phyloP scores from a whole-genome alignment of 2,329 filamentous ascomycete species.

The Mollisia scopiformis region DNA sequence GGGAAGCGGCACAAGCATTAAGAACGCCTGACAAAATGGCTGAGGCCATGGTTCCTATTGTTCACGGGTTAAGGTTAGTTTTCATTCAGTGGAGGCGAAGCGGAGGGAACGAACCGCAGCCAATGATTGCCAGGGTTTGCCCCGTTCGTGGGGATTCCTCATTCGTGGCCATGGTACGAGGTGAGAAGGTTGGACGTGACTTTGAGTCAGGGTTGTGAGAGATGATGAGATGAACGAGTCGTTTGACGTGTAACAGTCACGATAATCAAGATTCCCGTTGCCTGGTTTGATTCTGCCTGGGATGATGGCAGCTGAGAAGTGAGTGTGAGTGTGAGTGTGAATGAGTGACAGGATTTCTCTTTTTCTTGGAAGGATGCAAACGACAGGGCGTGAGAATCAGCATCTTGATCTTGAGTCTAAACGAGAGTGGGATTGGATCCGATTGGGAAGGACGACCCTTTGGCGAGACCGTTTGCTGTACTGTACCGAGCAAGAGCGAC shows the following conservation, averaged over 20 bases:
- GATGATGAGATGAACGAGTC: not conserved
- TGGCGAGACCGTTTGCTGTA: not conserved
- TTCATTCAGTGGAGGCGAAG: not conserved
- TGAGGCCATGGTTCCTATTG: constrained; percentile 33
- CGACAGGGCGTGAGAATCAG: not conserved
- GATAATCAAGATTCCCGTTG: not conserved
- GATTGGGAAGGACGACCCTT: not conserved
- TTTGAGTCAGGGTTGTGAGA: not conserved
- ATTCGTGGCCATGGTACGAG: not conserved
- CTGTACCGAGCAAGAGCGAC: not conserved
- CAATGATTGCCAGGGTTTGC: constrained; percentile 25
- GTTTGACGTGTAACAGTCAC: not conserved
- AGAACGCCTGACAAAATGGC: constrained; percentile 33
- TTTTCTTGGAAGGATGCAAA: not conserved
- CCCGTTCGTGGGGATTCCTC: not conserved
- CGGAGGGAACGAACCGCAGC: constrained; percentile 22
- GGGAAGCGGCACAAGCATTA: constrained; percentile 19
- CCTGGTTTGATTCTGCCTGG: not conserved
- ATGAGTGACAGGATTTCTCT: not conserved
- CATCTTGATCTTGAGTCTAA: not conserved
- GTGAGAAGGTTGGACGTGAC: not conserved
- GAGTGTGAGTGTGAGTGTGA: not conserved
- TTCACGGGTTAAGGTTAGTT: constrained; percentile 2
- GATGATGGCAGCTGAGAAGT: not conserved
- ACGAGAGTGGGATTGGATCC: not conserved